These are phyloP conservation scores for Amylocarpus encephaloides DNA, from an alignment of 2,329 filamentous ascomycete genomes.

Conservation along the genomic window DNA sequence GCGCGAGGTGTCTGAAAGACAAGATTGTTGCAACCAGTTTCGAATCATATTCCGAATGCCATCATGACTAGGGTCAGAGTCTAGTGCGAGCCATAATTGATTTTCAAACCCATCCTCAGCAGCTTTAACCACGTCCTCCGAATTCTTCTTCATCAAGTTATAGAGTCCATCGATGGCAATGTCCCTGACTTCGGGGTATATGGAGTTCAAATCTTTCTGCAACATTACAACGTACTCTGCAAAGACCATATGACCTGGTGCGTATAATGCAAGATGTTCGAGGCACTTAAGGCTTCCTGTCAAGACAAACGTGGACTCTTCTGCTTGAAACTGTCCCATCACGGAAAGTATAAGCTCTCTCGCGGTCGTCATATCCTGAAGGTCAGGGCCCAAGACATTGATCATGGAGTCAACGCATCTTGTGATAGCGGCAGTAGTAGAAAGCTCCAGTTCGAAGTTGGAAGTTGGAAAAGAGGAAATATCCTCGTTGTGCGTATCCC, in stretches of 20 bases:
- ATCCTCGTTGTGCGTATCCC: conserved; percentile 86
- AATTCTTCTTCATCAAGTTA: conserved; percentile 90
- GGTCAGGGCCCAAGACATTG: conserved; percentile 90
- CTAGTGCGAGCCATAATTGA: conserved; percentile 83
- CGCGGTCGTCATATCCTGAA: conserved; percentile 89
- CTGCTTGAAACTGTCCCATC: conserved; percentile 73
- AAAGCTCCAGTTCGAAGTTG: conserved; percentile 80
- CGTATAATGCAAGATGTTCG: conserved; percentile 89
- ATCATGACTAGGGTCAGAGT: conserved; percentile 67
- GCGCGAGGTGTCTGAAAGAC: conserved; percentile 67
- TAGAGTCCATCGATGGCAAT: conserved; percentile 83
- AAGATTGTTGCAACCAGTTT: conserved; percentile 91
- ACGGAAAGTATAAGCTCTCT: conserved; percentile 85
- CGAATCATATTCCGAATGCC: conserved; percentile 80
- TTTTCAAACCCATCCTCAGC: conserved; percentile 79
- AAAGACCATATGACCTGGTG: conserved; percentile 81
- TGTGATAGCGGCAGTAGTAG: conserved; percentile 75
- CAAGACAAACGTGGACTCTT: conserved; percentile 64
- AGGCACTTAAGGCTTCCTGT: conserved; percentile 75
- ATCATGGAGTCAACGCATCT: conserved; percentile 92
- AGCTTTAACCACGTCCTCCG: conserved; percentile 70
- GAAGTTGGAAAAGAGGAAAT: conserved; percentile 74
- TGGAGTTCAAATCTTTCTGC: conserved; percentile 69
- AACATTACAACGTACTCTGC: conserved; percentile 74
- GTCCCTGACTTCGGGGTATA: conserved; percentile 63